Evolutionary conservation across 2,329 filamentous ascomycete genomes (phyloP).

Genomic region (Curvularia lunata): DNA sequence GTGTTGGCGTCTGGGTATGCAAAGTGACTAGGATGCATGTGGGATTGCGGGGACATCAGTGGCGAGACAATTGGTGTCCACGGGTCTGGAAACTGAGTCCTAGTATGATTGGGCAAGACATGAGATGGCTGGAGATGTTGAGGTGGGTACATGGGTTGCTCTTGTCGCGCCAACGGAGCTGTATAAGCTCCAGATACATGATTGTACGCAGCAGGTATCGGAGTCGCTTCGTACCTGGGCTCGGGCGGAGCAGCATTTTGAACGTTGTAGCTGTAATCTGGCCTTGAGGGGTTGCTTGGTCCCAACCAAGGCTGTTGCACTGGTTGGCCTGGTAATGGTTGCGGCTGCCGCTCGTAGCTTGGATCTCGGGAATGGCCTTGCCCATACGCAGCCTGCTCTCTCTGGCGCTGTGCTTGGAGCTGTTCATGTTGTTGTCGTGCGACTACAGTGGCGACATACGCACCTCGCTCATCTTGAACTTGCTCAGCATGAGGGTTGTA

Average conservation of each 20-base stretch:
- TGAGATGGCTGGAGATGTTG: slow-evolving; percentile 16
- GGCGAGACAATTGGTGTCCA: slow-evolving; percentile 42
- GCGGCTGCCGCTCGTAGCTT: slow-evolving; percentile 13
- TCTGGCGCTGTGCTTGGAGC: slow-evolving; percentile 3
- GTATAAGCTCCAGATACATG: slow-evolving; percentile 42
- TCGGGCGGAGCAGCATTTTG: slow-evolving; percentile 28
- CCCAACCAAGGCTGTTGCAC: slow-evolving; percentile 10
- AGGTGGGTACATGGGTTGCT: slow-evolving; percentile 21
- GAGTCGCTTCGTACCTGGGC: slow-evolving; percentile 45
- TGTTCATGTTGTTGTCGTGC: slow-evolving; percentile 21
- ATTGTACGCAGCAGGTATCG: slow-evolving; percentile 46
- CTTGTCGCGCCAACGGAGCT: slow-evolving; percentile 29
- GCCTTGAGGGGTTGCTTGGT: slow-evolving; percentile 28
- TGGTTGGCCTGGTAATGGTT: slow-evolving; percentile 1
- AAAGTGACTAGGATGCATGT: slow-evolving; percentile 28
- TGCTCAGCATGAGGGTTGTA: slow-evolving; percentile 30
- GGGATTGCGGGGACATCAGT: slow-evolving; percentile 42
- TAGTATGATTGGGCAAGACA: slow-evolving; percentile 18
- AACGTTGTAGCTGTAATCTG: slow-evolving; percentile 16
- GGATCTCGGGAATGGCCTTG: slow-evolving; percentile 6
- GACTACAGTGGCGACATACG: slow-evolving; percentile 24
- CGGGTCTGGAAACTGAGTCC: slow-evolving; percentile 37
- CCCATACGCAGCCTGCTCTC: slow-evolving; percentile 4
- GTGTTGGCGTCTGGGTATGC: slow-evolving; percentile 39
- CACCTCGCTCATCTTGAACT: slow-evolving; percentile 19